Evolutionary conservation across 495 filamentous ascomycete species (phyloP), one percentile per base, ranked within the genome.

Genomic region (Evansstolkia leycettana): DNA sequence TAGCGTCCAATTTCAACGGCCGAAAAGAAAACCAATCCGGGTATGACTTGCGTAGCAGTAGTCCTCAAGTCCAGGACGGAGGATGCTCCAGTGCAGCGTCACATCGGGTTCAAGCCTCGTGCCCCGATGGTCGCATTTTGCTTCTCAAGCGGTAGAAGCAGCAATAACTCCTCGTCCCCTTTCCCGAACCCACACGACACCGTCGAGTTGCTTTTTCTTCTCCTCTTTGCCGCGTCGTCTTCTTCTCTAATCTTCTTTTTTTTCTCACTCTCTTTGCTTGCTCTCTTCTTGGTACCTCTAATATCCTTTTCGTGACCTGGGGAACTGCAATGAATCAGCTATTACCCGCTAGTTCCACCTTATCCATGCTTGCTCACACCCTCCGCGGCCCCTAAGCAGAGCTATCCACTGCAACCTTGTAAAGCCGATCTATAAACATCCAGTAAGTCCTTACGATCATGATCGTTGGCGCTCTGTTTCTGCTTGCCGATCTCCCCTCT

Each of bases 101-200:
- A 39, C 47, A 56, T 58, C 45, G 50, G 25, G 20, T 31, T 15
- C 28, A 35, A 31, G 32, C 39, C 47, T 55, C 39, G 46, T 56
- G 47, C 36, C 45, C 42, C 47, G 47, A 53, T 51, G 55, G 55
- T 58, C 55, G 50, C 52, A 58, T 56, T 48, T 52, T 26, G 20
- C 38, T 24, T 31, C 33, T 26, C 25, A 13, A 12, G 9, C 31
- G 20, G 28, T 32, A n/a, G 24, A 29, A 15, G 11, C 28, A 23
- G 9, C 20, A 23, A 4, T 23, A 9, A 4, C 9, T 23, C 20
- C 29, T 9, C 37, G 19, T 25, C 3, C 20, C 34, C 34, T 26
- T 10, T 5, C 8, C 33, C 17, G 7, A 11, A 7, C 8, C 33
- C 20, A 13, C 17, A 31, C 20, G 20, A 23, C 20, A 5, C 20